Base-by-base conservation (phyloP, 495 filamentous ascomycete genomes). In the Penicillium alfredii region DNA sequence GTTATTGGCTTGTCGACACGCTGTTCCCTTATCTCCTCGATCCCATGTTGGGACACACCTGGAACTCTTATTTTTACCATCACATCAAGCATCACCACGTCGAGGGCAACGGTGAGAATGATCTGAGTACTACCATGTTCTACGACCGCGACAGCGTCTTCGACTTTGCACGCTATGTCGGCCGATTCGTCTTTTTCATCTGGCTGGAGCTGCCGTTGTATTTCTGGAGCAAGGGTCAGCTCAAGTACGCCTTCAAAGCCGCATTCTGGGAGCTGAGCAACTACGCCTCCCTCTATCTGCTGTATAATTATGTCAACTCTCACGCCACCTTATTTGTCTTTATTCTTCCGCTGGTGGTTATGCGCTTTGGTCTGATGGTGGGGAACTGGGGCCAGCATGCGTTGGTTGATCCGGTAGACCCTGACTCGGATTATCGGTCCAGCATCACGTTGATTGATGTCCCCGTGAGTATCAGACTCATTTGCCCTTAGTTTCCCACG, bases 1-100 rank as follows among this genome's bases (percentile, higher is more conserved):
- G 55, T 12, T 76, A 71, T 38, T 55, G 51, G 11, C 37, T 61
- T 35, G 57, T 86, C 34, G 83, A 88, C 49, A 44, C 50, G 3
- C 22, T 65, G 1, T 90, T 86, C 50, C 84, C 85, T 2, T 90
- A 88, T 46, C 49, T 88, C 11, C 60, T 75, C 17, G 81, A 86
- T 44, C 84, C 84, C 2, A 54, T 90, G 40, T 81, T 84, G 69
- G 85, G 85, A 2, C 84, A 88, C 45, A 87, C 85, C 0, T 88
- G 82, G 82, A 82, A 88, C 56, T 80, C 76, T 7, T 90, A 88
- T 57, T 90, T 71, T 53, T 87, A 86, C 48, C 85, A 90, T 55
- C 85, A 88, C 45, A 81, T 88, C 42, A 88, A 90, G 61, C 81
- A 85, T 53, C 85, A 88, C 50, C 85, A 88, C 46, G 79, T 88